A percentile compares a stretch with the other conserved stretches of the same genome.
Evolutionary conservation across 352 stramenopile genomes (phyloP).

Genomic region (Pelagophyceae sp.): DNA sequence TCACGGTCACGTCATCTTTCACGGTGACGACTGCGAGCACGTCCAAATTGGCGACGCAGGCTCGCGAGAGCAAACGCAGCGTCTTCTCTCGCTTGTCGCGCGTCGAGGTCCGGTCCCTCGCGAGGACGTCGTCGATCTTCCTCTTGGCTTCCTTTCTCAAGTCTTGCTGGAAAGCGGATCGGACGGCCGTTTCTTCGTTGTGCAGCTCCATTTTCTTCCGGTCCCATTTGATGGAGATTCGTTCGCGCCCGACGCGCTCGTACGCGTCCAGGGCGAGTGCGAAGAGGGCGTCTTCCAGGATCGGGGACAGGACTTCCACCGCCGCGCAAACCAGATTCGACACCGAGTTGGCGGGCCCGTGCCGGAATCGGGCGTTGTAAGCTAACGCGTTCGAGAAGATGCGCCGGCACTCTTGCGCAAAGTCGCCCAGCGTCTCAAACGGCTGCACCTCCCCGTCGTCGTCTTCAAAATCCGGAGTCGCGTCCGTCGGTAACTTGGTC

Average conservation of each 20-base stretch:
- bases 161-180: neutral
- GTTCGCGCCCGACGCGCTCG: neutral
- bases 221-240: neutral
- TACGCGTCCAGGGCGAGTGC: neutral
- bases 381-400: neutral
- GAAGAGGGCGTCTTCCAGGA: slow-evolving; percentile 15
- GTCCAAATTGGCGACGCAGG: neutral
- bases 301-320: neutral
- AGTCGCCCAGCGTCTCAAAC: neutral
- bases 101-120: neutral
- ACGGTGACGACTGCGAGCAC: neutral
- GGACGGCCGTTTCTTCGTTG: neutral
- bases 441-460: neutral
- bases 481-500: neutral
- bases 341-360: neutral
- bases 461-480: neutral
- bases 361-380: slow-evolving; percentile 12
- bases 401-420: neutral
- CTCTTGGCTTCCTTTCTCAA: neutral
- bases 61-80: neutral
- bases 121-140: neutral
- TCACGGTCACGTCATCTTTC: neutral
- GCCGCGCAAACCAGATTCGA: neutral
- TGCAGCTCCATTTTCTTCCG: neutral
- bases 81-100: neutral